Evolutionary conservation across 495 filamentous ascomycete genomes (phyloP).

Genomic region (Ramalina intermedia): DNA sequence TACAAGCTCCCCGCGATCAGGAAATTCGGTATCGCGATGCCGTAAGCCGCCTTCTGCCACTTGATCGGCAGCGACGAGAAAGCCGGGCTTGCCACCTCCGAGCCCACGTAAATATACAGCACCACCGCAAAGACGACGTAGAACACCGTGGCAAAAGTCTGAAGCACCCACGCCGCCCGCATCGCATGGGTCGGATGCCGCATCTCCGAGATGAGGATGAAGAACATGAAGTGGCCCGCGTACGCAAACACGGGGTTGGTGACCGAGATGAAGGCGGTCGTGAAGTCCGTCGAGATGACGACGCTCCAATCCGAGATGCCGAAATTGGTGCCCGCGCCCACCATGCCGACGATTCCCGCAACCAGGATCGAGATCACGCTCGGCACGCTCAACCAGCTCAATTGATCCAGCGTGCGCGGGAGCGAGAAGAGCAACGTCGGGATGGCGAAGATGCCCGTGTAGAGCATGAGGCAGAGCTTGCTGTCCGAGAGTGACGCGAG

Average conservation of each 20-base stretch:
- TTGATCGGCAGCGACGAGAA: conserved; percentile 33
- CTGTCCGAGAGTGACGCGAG: conserved; percentile 21
- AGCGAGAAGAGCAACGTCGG: conserved; percentile 22
- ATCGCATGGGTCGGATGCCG: conserved; percentile 39
- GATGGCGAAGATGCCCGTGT: conserved; percentile 28
- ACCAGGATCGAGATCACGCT: conserved; percentile 23
- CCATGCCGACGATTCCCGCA: conserved; percentile 28
- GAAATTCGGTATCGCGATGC: conserved; percentile 19
- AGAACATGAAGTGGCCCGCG: conserved; percentile 35
- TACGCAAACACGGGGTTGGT: conserved; percentile 32
- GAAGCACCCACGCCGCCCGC: conserved; percentile 34
- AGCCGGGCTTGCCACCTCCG: conserved; percentile 33
- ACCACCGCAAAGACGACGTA: conserved; percentile 40
- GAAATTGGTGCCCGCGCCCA: conserved; percentile 24
- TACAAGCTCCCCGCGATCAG: conserved; percentile 38
- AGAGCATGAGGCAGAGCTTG: conserved; percentile 29
- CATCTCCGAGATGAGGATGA: conserved; percentile 45
- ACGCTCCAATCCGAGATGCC: conserved; percentile 16
- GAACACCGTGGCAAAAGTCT: conserved; percentile 32
- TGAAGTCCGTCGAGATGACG: conserved; percentile 18
- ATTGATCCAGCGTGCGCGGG: conserved; percentile 14
- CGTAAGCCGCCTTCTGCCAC: conserved; percentile 34
- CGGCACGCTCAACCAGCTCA: conserved; percentile 13
- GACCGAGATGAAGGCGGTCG: conserved; percentile 23
- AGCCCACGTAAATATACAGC: conserved; percentile 37